Base-by-base conservation (phyloP, 1,284 basidiomycete genomes). In the Rhodotorula sp. region DNA sequence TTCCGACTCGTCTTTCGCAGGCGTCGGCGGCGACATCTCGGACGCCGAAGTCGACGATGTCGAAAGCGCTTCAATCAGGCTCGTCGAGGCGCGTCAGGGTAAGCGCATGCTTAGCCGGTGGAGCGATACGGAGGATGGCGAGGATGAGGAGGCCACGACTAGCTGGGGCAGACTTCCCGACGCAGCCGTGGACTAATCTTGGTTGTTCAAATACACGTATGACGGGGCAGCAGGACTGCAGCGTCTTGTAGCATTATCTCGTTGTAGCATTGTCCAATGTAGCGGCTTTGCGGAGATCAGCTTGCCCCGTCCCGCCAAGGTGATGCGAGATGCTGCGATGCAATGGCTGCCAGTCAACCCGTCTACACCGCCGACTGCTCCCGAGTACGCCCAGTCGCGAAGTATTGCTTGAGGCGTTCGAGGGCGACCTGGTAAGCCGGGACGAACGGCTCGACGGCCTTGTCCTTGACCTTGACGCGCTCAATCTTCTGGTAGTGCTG, bases 401-500 rank as follows among this genome's bases (percentile, higher is more conserved):
- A 69, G 53, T 54, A 34, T 1, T 26, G 20, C 30, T 50, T 16
- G 8, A 70, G 53, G 30, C 62, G 65, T 50, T 70, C 68, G 52
- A 70, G 58, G n/a, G 64, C 68, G 7, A 26, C 24, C 60, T 75
- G 70, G 77, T 95, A 94, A 72, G 84, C 83, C 53, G 84, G 81
- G 57, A 81, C 77, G 55, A 91, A 82, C 7, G 83, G 78, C 26
- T 81, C 84, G 5, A 91, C 80, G 48, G 90, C 88, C 65, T 85
- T 84, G 61, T 88, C 87, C 58, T 83, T 80, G 5, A 96, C 84
- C 71, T 87, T 86, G 71, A 92, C 74, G 74, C 88, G 86, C 78
- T 88, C 89, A 51, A 97, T 85, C 71, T 84, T 85, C 10, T 85
- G 83, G 58, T 91, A 81, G 77, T 94, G 92, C 65, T 87, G 87